Conservation (phyloP, 83 land plant species). For the Diphasiastrum complanatum region DNA sequence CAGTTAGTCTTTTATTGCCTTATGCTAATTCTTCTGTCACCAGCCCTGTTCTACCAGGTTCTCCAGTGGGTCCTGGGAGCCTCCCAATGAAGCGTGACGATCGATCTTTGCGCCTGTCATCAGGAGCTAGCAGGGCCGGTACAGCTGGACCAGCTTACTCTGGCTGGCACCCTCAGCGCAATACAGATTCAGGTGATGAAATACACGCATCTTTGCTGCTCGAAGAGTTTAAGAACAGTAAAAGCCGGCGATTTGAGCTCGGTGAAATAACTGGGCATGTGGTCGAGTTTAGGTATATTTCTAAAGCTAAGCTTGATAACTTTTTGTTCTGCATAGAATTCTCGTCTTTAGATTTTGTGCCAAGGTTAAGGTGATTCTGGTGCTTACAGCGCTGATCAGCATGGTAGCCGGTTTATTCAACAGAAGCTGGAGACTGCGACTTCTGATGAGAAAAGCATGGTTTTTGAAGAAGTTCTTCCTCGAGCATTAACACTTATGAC, state of each 20-base stretch:
- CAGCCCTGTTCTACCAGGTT: constrained; percentile 58
- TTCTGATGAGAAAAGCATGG: constrained; percentile 62
- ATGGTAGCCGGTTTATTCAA: constrained; percentile 91
- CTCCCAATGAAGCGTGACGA: constrained; percentile 42
- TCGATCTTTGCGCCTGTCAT: constrained; percentile 34
- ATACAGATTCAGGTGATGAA: constrained; percentile 1
- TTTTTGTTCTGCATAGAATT: neutral
- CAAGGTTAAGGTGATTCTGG: neutral
- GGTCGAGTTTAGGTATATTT: constrained; percentile 9
- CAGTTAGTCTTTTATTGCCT: constrained; percentile 46
- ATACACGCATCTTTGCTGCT: constrained; percentile 3
- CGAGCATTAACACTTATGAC: constrained; percentile 76
- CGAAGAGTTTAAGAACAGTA: constrained; percentile 17
- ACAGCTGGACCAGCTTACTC: constrained; percentile 31
- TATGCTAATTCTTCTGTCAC: constrained; percentile 56
- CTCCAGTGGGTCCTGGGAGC: constrained; percentile 41
- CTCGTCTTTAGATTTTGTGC: too few species aligned
- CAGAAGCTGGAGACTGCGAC: constrained; percentile 69
- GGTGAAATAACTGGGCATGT: constrained; percentile 21
- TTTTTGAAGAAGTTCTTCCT: constrained; percentile 72
- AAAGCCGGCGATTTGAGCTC: constrained; percentile 14
- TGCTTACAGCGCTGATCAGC: constrained; percentile 67
- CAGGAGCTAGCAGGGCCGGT: constrained; percentile 33
- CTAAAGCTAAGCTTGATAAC: too few species aligned
- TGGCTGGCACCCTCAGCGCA: neutral